Conservation (phyloP, 176 grass and related monocot species). For the Carex littledalei region DNA sequence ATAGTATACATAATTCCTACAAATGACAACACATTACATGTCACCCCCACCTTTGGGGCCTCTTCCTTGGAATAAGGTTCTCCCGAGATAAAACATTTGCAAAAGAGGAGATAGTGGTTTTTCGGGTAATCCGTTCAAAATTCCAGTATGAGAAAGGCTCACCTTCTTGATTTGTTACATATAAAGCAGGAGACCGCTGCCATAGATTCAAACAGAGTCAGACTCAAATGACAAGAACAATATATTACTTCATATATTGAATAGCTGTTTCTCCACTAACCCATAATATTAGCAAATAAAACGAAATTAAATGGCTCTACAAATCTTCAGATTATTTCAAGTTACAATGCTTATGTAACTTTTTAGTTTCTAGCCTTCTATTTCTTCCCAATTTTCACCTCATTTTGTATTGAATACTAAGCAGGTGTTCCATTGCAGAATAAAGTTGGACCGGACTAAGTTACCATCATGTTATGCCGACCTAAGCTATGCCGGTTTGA, state of each 20-base stretch:
- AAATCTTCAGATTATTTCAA: neutral
- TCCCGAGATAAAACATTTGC: neutral
- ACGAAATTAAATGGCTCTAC: neutral
- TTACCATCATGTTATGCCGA: no score
- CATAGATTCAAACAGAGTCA: neutral
- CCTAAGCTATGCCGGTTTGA: no score
- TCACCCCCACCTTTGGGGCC: neutral
- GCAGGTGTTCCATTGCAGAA: no score
- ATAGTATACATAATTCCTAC: neutral
- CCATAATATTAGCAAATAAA: neutral
- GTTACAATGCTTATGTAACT: neutral
- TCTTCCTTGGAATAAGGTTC: neutral
- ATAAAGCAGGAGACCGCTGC: neutral
- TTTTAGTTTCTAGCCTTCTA: neutral
- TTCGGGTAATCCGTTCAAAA: slow-evolving; percentile 50
- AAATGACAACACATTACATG: neutral
- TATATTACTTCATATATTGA: neutral
- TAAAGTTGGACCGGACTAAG: no score
- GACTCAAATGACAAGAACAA: neutral
- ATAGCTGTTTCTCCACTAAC: neutral
- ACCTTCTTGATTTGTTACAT: slow-evolving; percentile 36
- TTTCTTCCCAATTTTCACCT: neutral
- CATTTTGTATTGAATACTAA: neutral
- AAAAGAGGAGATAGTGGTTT: slow-evolving; percentile 37
- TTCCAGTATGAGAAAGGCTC: slow-evolving; percentile 78